A percentile compares a stretch with the other conserved stretches of the same genome.
Evolutionary conservation across 2,329 filamentous ascomycete species (phyloP).

Genomic region (Arthroderma uncinatum): DNA sequence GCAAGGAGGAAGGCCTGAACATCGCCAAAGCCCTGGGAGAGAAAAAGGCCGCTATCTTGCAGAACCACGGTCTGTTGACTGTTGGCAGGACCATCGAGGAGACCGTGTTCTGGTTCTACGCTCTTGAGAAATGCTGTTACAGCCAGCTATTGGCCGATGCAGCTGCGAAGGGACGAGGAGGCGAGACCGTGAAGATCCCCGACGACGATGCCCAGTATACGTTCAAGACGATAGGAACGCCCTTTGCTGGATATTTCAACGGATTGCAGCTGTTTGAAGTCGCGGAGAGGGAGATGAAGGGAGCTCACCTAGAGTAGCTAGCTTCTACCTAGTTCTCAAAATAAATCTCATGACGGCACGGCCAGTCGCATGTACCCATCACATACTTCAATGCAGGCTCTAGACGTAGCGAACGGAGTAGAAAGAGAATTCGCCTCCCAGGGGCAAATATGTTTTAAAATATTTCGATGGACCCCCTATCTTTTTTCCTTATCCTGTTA

Average conservation of each 20-base stretch:
- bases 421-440: neutral
- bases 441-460: neutral
- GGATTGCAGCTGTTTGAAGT: conserved; percentile 62
- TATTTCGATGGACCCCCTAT: no score
- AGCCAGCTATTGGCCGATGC: conserved; percentile 45
- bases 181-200: conserved; percentile 54
- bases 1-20: conserved; percentile 42
- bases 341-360: no score
- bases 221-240: conserved; percentile 52
- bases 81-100: conserved; percentile 42
- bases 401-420: neutral
- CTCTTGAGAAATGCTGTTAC: conserved; percentile 44
- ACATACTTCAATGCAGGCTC: no score
- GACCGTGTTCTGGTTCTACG: conserved; percentile 44
- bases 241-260: conserved; percentile 56
- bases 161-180: conserved; percentile 46
- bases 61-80: conserved; percentile 45
- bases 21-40: conserved; percentile 40
- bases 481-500: neutral
- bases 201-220: conserved; percentile 59
- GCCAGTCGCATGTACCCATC: no score
- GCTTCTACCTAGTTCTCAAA: neutral
- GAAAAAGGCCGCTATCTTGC: conserved; percentile 43
- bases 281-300: conserved; percentile 49
- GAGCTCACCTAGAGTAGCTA: conserved; percentile 42